phyloP scores from a whole-genome alignment of 1,284 basidiomycete genomes.

The Termitomyces sp. region DNA sequence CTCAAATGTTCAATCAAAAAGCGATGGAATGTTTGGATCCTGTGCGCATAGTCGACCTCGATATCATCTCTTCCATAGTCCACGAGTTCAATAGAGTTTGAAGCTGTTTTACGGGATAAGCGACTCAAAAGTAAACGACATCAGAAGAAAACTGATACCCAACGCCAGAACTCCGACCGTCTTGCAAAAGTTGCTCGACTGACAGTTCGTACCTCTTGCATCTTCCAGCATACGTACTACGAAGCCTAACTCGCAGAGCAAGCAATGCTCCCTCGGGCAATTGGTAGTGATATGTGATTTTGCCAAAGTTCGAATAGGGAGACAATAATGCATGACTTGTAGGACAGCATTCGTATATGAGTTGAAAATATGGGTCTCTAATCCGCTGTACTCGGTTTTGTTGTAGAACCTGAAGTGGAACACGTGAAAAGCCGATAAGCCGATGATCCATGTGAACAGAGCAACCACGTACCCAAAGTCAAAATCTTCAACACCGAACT shows the following conservation, averaged over 20 bases:
- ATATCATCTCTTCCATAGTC: constrained; percentile 79
- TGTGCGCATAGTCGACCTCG: constrained; percentile 75
- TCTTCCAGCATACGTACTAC: constrained; percentile 95
- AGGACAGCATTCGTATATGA: constrained; percentile 95
- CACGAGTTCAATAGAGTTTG: constrained; percentile 83
- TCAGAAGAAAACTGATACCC: constrained; percentile 39
- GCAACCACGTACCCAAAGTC: constrained; percentile 76
- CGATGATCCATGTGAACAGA: constrained; percentile 7
- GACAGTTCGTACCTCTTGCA: constrained; percentile 91
- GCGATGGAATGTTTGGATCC: constrained; percentile 93
- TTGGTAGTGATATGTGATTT: constrained; percentile 89
- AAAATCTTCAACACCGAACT: constrained; percentile 99
- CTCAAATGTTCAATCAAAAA: constrained; percentile 84
- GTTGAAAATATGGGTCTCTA: constrained; percentile 96
- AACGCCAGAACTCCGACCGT: constrained; percentile 81
- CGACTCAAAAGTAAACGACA: neutral
- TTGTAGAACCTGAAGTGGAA: constrained; percentile 74
- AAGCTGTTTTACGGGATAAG: constrained; percentile 30
- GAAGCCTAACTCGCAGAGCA: constrained; percentile 95
- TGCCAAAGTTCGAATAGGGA: constrained; percentile 77
- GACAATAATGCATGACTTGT: constrained; percentile 84
- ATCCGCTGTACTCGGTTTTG: constrained; percentile 82
- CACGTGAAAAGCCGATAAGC: neutral
- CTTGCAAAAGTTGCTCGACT: constrained; percentile 94
- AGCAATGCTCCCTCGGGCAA: constrained; percentile 86